These are phyloP conservation scores for Vaccinium macrocarpon DNA, from an alignment of 148 eudicot species.

Conservation along the genomic window DNA sequence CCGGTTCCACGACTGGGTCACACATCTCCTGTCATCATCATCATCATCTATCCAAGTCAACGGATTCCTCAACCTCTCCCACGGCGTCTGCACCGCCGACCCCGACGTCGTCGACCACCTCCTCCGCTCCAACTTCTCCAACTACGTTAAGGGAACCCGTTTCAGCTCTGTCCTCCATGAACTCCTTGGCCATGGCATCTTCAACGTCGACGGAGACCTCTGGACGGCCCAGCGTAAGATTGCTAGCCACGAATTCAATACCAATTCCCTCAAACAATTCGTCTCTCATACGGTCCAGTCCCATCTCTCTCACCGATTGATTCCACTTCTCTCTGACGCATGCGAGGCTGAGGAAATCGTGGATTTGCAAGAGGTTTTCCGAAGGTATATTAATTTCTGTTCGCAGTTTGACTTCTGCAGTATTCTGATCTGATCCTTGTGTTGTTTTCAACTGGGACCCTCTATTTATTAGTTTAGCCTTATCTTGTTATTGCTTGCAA, in stretches of 20 bases:
- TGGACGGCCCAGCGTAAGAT: conserved; percentile 54
- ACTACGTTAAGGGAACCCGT: conserved; percentile 47
- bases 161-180: conserved; percentile 31
- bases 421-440: too few relatives aligned
- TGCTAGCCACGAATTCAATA: conserved; percentile 51
- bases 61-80: conserved; percentile 38
- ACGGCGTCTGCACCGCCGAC: conserved; percentile 49
- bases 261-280: conserved; percentile 36
- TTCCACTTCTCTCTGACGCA: conserved; percentile 33
- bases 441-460: too few relatives aligned
- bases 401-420: too few relatives aligned
- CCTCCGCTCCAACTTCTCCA: conserved; percentile 44
- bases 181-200: conserved; percentile 52
- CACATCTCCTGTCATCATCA: conserved; percentile 28
- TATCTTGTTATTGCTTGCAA: too few relatives aligned
- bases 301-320: conserved; percentile 28
- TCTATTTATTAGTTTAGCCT: too few relatives aligned
- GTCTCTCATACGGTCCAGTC: conserved; percentile 30
- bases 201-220: conserved; percentile 43
- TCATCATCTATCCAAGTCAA: conserved; percentile 26
- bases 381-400: neutral
- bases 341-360: conserved; percentile 12
- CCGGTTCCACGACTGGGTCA: conserved; percentile 55
- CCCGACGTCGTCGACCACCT: conserved; percentile 49
- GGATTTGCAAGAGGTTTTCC: conserved; percentile 44